Evolutionary conservation across 2,329 filamentous ascomycete genomes (phyloP), one percentile per base, ranked within the genome.

Genomic region (Daldinia sp.): DNA sequence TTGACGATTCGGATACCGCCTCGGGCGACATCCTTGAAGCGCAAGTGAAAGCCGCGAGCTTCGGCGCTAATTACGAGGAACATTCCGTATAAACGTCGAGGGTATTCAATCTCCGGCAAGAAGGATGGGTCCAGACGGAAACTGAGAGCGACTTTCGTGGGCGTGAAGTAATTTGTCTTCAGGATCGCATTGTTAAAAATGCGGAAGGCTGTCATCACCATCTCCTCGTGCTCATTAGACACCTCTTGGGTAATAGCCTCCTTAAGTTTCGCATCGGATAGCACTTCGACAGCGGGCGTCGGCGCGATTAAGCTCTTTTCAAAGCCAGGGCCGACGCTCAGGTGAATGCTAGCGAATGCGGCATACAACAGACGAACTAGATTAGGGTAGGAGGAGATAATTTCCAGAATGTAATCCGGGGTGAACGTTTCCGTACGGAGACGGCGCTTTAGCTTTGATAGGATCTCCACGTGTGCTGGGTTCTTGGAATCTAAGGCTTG

Each of bases 1-100:
- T 98, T 98, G 82, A 99, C 96, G 71, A 99, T 99, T 73, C 96
- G 93, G 75, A 99, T 99, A 80, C 96, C 96, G 73, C 96, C 96
- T 78, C 96, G 93, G 58, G 96, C 92, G 77, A 99, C 97, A 77
- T 99, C 96, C 76, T 95, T 90, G 89, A 99, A 99, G 48, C 96
- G 93, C 15, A 99, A 88, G 81, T 99, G 96, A 86, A 99, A 99
- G 39, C 96, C 96, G 72, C 96, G 91, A 77, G 97, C 97, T 82
- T 99, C 96, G 10, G 96, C 95, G 76, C 93, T 94, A 80, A 99
- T 98, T 72, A 99, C 93, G 58, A 99, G 87, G 87, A 99, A 99
- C 96, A 99, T 99, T 72, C 96, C 96, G 76, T 96, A 99, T 7
- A 99, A 86, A 6, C 91, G 93, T 80, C 95, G 93, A 50, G 96